Evolutionary conservation across 208 protist genomes (phyloP).

Genomic region (Trypanosoma mega): DNA sequence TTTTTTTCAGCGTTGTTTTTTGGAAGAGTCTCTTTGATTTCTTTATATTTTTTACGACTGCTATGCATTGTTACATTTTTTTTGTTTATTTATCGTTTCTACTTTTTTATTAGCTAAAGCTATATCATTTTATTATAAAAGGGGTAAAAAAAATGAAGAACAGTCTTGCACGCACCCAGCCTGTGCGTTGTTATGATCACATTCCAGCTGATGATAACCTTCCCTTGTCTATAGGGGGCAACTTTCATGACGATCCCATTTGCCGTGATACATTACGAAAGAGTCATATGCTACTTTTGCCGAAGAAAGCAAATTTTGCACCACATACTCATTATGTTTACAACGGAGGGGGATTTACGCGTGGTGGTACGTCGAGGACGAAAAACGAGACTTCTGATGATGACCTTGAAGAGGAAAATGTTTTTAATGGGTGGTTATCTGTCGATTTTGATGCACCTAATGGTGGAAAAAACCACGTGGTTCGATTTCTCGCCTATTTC

Average conservation of each 20-base stretch:
- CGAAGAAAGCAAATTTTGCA: conserved; percentile 50
- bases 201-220: conserved; percentile 67
- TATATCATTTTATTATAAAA: conserved; percentile 11
- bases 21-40: conserved; percentile 13
- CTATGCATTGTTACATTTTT: conserved; percentile 13
- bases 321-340: conserved; percentile 85
- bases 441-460: conserved; percentile 56
- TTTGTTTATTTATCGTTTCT: conserved; percentile 19
- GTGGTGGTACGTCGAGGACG: neutral
- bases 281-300: conserved; percentile 74
- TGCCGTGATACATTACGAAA: conserved; percentile 75
- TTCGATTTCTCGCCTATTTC: conserved; percentile 80
- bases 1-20: no score
- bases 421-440: conserved; percentile 75
- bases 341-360: conserved; percentile 35
- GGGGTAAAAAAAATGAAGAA: conserved; percentile 61
- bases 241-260: conserved; percentile 92
- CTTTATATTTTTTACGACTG: conserved; percentile 1
- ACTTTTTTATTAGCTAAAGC: neutral
- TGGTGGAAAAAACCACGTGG: conserved; percentile 69
- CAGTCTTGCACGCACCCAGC: conserved; percentile 63
- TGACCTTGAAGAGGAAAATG: conserved; percentile 25
- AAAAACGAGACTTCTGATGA: conserved; percentile 12
- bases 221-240: conserved; percentile 74
- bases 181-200: conserved; percentile 56